Evolutionary conservation across 352 stramenopile genomes (phyloP).

Genomic region (Pythium vanterpoolii): DNA sequence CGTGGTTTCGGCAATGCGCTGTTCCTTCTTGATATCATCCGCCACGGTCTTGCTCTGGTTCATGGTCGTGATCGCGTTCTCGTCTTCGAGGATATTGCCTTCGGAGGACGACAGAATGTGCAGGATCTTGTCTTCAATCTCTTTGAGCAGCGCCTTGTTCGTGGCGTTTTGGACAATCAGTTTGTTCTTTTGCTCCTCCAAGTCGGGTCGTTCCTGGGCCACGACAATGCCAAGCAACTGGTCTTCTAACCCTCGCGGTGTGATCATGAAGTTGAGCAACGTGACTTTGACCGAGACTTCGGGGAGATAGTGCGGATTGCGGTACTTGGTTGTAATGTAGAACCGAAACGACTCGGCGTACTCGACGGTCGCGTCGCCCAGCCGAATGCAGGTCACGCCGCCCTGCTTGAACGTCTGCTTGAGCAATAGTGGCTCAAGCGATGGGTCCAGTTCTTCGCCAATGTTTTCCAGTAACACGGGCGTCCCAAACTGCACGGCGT

Average conservation of each 20-base stretch:
- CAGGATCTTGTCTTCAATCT: conserved; percentile 94
- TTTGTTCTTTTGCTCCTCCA: conserved; percentile 93
- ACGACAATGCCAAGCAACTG: conserved; percentile 93
- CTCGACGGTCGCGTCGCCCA: conserved; percentile 92
- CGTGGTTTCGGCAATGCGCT: conserved; percentile 87
- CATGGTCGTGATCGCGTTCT: conserved; percentile 92
- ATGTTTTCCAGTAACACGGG: conserved; percentile 92
- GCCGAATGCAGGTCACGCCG: conserved; percentile 87
- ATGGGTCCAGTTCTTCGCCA: conserved; percentile 90
- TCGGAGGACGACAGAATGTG: conserved; percentile 89
- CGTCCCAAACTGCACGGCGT: conserved; percentile 90
- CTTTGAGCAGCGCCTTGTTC: conserved; percentile 90
- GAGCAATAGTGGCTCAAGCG: conserved; percentile 90
- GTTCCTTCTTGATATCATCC: conserved; percentile 93
- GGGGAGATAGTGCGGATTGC: conserved; percentile 92
- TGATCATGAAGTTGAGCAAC: conserved; percentile 96
- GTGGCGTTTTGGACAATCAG: conserved; percentile 90
- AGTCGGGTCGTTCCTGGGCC: conserved; percentile 87
- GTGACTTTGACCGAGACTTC: conserved; percentile 93
- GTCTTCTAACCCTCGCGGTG: conserved; percentile 89
- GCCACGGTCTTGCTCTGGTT: conserved; percentile 89
- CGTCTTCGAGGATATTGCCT: conserved; percentile 93
- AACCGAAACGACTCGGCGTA: conserved; percentile 92
- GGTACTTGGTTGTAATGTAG: conserved; percentile 94
- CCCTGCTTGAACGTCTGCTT: conserved; percentile 95